Base-by-base conservation (phyloP, 108 stramenopile genomes). In the Nitzschia inconspicua region DNA sequence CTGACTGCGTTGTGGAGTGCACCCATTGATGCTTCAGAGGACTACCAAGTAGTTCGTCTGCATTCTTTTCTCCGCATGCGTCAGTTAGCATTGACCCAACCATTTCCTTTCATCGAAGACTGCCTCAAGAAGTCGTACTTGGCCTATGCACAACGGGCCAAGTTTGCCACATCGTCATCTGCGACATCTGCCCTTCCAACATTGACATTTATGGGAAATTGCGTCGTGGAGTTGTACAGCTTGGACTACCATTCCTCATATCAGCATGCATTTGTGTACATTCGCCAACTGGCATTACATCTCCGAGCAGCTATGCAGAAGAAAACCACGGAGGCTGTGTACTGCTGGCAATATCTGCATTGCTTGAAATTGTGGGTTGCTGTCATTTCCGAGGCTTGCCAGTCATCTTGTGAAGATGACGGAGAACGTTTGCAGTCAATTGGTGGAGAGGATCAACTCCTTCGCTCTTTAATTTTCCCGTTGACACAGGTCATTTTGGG, bases 191-290 rank as follows among this genome's bases (percentile, higher is more conserved):
- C 75, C 10, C 60, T 89, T 11, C 85, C 88, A 6, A 88, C 87
- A 6, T 59, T 98, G 47, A 90, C 94, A 10, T 94, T 95, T 50
- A 93, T 95, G 92, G 94, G 89, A 30, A 95, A 95, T 49, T 97
- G 96, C 60, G 58, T 99, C 26, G 96, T 96, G 46, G 97, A 98
- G 60, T 63, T 97, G 29, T 97, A 96, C 76, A 80, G 87, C 54
- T 60, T 98, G 20, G 96, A 97, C 61, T 79, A 86, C 58, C 89
- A 88, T 13, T 83, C 88, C 29, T 87, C 96, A 8, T 99, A 99
- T 72, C 97, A 97, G 63, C 95, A 97, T 65, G 97, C 96, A 18
- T 99, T 99, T 76, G 80, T 99, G 8, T 99, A 98, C 79, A 95
- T 98, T 53, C 89, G 98, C 23, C 96, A 97, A 59, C 65, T 99